Evolutionary conservation across 805 yeast genomes (phyloP).

Genomic region (Kluyveromyces starmeri): DNA sequence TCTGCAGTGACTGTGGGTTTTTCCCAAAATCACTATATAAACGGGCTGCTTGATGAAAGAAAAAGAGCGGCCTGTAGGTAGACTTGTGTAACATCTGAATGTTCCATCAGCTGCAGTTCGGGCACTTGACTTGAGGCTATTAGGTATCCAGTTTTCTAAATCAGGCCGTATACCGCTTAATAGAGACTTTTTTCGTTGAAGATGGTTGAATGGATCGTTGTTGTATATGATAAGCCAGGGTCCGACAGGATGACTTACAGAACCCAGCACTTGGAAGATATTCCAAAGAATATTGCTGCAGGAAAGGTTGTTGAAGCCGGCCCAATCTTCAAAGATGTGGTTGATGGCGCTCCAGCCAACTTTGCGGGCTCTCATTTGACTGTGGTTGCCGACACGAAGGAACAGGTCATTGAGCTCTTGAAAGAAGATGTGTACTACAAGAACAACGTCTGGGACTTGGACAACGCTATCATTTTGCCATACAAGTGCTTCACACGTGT

Average conservation of each 20-base stretch:
- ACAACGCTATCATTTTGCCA: slow-evolving; percentile 51
- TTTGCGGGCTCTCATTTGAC: slow-evolving; percentile 66
- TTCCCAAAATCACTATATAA: too few relatives aligned
- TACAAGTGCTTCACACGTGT: slow-evolving; percentile 36
- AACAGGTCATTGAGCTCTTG: slow-evolving; percentile 56
- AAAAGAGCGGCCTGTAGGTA: too few relatives aligned
- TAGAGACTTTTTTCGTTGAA: slow-evolving; percentile 8
- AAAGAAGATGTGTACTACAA: slow-evolving; percentile 53
- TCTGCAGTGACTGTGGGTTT: too few relatives aligned
- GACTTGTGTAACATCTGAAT: too few relatives aligned
- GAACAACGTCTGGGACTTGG: slow-evolving; percentile 70
- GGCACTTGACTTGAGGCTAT: too few relatives aligned
- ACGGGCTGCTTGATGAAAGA: too few relatives aligned
- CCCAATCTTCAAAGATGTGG: slow-evolving; percentile 41
- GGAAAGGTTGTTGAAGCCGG: slow-evolving; percentile 43
- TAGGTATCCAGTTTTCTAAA: too few relatives aligned
- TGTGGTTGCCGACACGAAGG: slow-evolving; percentile 53
- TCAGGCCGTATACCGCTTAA: too few relatives aligned
- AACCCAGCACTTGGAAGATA: slow-evolving; percentile 42
- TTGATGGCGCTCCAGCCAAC: slow-evolving; percentile 35
- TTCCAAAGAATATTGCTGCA: slow-evolving; percentile 35
- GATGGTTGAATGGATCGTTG: slow-evolving; percentile 57
- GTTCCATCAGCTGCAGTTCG: too few relatives aligned
- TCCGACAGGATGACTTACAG: slow-evolving; percentile 46
- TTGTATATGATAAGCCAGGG: slow-evolving; percentile 62